Percentiles rank a stretch among this genome's conserved stretches.
Conservation (phyloP, 2,329 filamentous ascomycete genomes). For the Exophiala calicioides region DNA sequence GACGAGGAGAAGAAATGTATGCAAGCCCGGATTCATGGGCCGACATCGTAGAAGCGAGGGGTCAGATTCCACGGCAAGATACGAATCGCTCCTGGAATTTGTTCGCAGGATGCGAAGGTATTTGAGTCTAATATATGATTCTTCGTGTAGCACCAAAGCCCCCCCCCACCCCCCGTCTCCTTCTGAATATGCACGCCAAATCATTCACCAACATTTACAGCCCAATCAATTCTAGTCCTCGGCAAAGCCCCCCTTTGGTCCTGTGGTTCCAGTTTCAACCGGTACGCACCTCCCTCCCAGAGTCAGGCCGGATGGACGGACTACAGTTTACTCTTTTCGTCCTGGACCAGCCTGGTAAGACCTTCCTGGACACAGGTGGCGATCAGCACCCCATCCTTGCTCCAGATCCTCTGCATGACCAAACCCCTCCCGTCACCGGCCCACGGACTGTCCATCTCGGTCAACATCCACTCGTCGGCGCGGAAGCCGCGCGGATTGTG, state of each 20-base stretch:
- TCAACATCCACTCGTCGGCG: slow-evolving; percentile 54
- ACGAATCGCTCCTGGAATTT: too few species aligned
- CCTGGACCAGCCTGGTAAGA: slow-evolving; percentile 49
- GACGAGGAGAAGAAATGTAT: background rate
- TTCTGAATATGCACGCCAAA: too few species aligned
- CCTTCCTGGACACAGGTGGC: slow-evolving; percentile 55
- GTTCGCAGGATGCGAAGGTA: too few species aligned
- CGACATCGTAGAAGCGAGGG: too few species aligned
- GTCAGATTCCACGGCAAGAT: too few species aligned
- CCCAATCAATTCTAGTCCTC: too few species aligned
- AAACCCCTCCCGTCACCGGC: slow-evolving; percentile 52
- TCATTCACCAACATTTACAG: too few species aligned
- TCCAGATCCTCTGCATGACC: slow-evolving; percentile 53
- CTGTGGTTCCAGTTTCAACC: background rate
- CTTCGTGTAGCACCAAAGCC: too few species aligned
- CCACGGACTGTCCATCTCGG: slow-evolving; percentile 54
- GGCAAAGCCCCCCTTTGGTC: too few species aligned
- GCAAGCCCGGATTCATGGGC: too few species aligned
- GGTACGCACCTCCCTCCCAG: background rate
- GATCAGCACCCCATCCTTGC: slow-evolving; percentile 49
- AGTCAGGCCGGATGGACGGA: background rate
- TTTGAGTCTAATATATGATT: too few species aligned
- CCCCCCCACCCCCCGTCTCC: too few species aligned
- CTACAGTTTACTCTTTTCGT: slow-evolving; percentile 33
- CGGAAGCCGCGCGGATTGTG: slow-evolving; percentile 51